Percentiles rank a stretch among this genome's conserved stretches.
Evolutionary conservation across 1,284 basidiomycete genomes (phyloP).

Genomic region (Filobasidium uniguttulatum): DNA sequence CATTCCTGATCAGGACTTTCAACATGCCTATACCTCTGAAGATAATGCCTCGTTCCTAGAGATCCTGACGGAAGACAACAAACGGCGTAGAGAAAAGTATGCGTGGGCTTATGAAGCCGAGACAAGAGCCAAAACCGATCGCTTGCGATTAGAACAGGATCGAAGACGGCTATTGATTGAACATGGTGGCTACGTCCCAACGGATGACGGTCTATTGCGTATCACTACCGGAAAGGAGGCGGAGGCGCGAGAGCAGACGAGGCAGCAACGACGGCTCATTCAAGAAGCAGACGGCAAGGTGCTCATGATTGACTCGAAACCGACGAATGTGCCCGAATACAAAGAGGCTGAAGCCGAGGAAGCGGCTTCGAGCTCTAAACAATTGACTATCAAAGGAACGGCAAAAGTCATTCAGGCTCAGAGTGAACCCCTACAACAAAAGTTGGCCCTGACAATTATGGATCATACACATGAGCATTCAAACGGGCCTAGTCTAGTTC

Average conservation of each 20-base stretch:
- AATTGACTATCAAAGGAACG: too few relatives aligned
- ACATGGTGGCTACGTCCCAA: conserved; percentile 24
- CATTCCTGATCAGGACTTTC: conserved; percentile 67
- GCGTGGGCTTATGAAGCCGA: conserved; percentile 88
- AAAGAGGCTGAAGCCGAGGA: too few relatives aligned
- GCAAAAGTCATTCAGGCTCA: too few relatives aligned
- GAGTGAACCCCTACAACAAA: too few relatives aligned
- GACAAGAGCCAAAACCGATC: conserved; percentile 47
- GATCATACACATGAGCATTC: too few relatives aligned
- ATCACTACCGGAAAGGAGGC: conserved; percentile 21
- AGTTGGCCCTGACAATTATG: too few relatives aligned
- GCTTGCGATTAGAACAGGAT: conserved; percentile 33
- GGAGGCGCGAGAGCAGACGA: not conserved
- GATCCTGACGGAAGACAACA: conserved; percentile 77
- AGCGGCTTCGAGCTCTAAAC: too few relatives aligned
- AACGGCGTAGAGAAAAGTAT: conserved; percentile 54
- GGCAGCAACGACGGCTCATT: conserved; percentile 2
- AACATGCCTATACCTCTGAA: conserved; percentile 80
- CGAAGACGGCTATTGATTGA: conserved; percentile 34
- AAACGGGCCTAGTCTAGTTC: too few relatives aligned
- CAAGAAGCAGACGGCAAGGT: not conserved
- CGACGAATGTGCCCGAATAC: too few relatives aligned
- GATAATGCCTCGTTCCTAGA: conserved; percentile 89
- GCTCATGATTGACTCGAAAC: not conserved
- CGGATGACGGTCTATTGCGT: conserved; percentile 26